Base-by-base conservation (phyloP, 345 rosid genomes). In the Aquilaria yunnanensis region DNA sequence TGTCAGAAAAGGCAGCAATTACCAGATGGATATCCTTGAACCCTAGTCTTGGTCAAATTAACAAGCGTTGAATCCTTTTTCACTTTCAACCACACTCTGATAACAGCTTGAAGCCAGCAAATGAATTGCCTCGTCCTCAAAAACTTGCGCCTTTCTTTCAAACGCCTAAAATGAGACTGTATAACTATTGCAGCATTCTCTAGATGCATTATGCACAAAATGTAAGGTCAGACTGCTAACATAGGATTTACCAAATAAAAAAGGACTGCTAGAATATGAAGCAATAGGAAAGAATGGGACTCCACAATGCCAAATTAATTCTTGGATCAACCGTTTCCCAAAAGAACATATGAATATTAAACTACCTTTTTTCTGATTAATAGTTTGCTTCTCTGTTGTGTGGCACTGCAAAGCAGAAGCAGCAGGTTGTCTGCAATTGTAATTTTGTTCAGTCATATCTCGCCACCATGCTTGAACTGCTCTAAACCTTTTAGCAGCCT, bases 401-500 rank as follows among this genome's bases (percentile, higher is more conserved):
- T 54, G 33, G 73, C 49, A 50, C 66, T 70, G 72, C 56, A 59
- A 67, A 67, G 71, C 60, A 62, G 79, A 63, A 67, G 45, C 54
- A 61, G 49, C 61, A 70, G 80, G 57, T 74, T 75, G 78, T 49
- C 68, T 72, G 68, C 75, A 60, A 46, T 13, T 76, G 53, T 66
- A 73, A 71, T 77, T 86, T 67, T 67, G 71, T 70, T 72, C 88
- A 46, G 90, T 86, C 96, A 90, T 87, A 56, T 81, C 84, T 77
- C 69, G 94, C 98, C 98, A 93, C 97, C 98, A 90, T 63, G 94
- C 83, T 72, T 81, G 89, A 62, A 93, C 83, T 46, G 90, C 90
- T 70, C 75, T 84, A 74, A 90, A 93, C 67, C 68, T 90, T 64
- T 70, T 84, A 5, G 80, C 77, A 68, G 90, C 86, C 75, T 85